These are phyloP conservation scores for Lumnitzera littorea DNA, from an alignment of 345 rosid species.

Conservation along the genomic window DNA sequence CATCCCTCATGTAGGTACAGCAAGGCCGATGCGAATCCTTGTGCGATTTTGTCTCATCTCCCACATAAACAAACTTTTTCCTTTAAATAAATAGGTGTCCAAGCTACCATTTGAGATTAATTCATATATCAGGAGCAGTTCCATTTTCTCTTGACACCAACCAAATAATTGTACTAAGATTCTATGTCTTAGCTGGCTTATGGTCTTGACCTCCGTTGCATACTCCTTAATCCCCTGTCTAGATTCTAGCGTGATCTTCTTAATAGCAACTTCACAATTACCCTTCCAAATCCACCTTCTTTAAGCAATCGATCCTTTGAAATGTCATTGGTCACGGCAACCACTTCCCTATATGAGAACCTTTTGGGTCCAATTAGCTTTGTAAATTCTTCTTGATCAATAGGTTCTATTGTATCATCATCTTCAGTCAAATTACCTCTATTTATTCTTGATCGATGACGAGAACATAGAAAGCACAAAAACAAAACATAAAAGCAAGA, in stretches of 20 bases:
- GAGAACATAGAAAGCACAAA: background rate
- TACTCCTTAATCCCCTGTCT: too few species aligned
- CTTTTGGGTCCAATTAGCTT: conserved; percentile 3
- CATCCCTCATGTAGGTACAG: conserved; percentile 5
- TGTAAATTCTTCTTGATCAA: background rate
- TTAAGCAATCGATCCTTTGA: background rate
- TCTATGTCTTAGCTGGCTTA: too few species aligned
- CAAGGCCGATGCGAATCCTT: conserved; percentile 4
- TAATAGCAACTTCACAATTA: too few species aligned
- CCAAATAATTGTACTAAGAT: too few species aligned
- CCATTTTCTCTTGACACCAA: too few species aligned
- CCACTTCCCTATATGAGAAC: background rate
- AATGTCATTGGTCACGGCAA: background rate
- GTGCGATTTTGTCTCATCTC: background rate
- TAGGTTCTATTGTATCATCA: too few species aligned
- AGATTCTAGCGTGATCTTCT: too few species aligned
- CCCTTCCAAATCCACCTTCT: conserved; percentile 1
- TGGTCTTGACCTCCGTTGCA: too few species aligned
- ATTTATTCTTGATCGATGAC: background rate
- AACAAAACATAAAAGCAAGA: background rate
- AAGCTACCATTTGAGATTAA: too few species aligned
- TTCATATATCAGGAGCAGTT: too few species aligned
- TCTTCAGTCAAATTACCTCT: background rate
- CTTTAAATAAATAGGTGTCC: too few species aligned
- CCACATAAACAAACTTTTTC: background rate